These are phyloP conservation scores for Pseudogymnoascus sp. DNA, from an alignment of 2,329 filamentous ascomycete genomes.

Conservation along the genomic window DNA sequence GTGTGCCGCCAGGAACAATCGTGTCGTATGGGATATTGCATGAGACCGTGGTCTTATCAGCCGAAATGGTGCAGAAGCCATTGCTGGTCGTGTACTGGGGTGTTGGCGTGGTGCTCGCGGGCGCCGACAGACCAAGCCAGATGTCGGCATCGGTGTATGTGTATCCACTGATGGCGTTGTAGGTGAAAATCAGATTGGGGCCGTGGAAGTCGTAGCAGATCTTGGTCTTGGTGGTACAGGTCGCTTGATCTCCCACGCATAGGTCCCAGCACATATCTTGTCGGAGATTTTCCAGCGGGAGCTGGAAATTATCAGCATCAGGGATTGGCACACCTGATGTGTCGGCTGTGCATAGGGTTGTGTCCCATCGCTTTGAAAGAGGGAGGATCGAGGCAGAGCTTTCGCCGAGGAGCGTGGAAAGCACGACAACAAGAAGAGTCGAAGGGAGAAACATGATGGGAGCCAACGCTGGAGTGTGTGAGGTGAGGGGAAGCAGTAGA, in stretches of 20 bases:
- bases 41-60: neutral
- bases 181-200: slow-evolving; percentile 1
- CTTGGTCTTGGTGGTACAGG: neutral
- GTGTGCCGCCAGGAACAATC: neutral
- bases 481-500: neutral
- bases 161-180: neutral
- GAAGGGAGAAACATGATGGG: neutral
- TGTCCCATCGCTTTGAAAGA: neutral
- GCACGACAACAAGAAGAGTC: neutral
- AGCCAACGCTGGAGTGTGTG: neutral
- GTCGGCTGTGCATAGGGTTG: neutral
- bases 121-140: neutral
- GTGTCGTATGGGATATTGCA: neutral
- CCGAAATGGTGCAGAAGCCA: neutral
- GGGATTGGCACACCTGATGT: neutral
- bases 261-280: slow-evolving; percentile 4
- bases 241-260: neutral
- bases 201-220: slow-evolving; percentile 1
- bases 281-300: neutral
- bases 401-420: neutral
- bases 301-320: neutral
- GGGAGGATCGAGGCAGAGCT: neutral
- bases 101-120: neutral
- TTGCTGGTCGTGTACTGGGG: neutral
- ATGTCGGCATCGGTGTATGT: neutral